phyloP scores from a whole-genome alignment of 345 rosid genomes.

The Salix exigua region DNA sequence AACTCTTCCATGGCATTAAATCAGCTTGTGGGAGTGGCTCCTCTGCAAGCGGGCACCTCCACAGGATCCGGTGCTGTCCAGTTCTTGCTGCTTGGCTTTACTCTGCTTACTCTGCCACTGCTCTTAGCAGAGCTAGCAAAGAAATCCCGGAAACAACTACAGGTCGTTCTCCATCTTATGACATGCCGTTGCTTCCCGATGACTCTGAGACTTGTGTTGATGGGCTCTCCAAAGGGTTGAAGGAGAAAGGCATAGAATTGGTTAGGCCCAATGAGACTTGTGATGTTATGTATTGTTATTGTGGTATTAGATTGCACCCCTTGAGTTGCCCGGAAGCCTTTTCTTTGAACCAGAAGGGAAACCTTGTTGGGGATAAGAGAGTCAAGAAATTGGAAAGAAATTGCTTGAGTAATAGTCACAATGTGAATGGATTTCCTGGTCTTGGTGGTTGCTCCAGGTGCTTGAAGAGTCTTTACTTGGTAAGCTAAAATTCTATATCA shows the following conservation, averaged over 20 bases:
- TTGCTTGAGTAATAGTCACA: constrained; percentile 53
- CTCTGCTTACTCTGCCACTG: constrained; percentile 76
- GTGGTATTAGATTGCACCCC: constrained; percentile 80
- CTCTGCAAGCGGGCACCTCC: constrained; percentile 35
- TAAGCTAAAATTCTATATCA: constrained; percentile 8
- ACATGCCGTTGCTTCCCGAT: constrained; percentile 83
- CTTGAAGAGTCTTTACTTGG: constrained; percentile 63
- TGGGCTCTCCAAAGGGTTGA: constrained; percentile 54
- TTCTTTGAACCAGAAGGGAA: constrained; percentile 44
- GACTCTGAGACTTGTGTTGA: constrained; percentile 95
- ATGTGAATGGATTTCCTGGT: constrained; percentile 53
- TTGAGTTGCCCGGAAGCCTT: constrained; percentile 71
- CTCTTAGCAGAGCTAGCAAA: constrained; percentile 35
- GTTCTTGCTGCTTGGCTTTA: constrained; percentile 87
- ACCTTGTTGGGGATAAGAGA: constrained; percentile 53
- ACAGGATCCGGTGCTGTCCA: constrained; percentile 72
- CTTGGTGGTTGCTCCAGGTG: constrained; percentile 78
- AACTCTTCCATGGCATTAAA: constrained; percentile 58
- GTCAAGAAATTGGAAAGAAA: constrained; percentile 63
- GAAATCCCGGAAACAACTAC: constrained; percentile 9
- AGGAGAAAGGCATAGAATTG: constrained; percentile 58
- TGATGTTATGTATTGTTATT: constrained; percentile 79
- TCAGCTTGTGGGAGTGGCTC: constrained; percentile 44
- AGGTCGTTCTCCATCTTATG: constrained; percentile 35
- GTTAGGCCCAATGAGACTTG: constrained; percentile 70